Base-by-base conservation (phyloP, 805 yeast genomes). In the Candida chilensis region DNA sequence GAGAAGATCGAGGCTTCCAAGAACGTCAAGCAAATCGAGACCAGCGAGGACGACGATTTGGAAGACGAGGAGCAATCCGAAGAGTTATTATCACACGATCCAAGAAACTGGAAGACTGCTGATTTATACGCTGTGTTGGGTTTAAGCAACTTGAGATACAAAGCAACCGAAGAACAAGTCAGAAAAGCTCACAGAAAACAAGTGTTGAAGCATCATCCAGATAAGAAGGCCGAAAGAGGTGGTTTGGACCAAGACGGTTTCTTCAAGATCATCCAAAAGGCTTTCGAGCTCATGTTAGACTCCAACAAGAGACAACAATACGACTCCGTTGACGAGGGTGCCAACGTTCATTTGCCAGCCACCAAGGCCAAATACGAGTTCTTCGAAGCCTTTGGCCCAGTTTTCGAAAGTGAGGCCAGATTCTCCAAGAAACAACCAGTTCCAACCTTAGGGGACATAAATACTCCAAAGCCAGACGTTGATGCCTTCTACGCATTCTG, bases 71-170 rank as follows among this genome's bases (percentile, higher is more conserved):
- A 77, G 35, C 81, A 75, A 55, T 55, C 61, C 30, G 77, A 61
- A 32, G 81, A 78, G 32, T 67, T 90, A 60, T 73, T 92, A 45
- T 61, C 70, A 19, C 94, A 84, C 50, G 97, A 92, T 55, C 96
- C 98, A 52, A 82, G 95, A 71, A 96, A 92, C 54, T 92, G 98
- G 98, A 92, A 92, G 65, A 65, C 79, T 32, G 94, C 92, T 43
- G 96, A 92, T 60, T 81, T 92, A 61, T 92, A 92, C 50, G 95
- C 94, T 32, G 97, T 92, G 29, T 74, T 92, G 61, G 97, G 98
- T 40, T 68, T 92, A 48, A 78, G 94, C 38, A 84, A 86, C 54
- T 75, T 84, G 59, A 79, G 98, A 69, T 80, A 73, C 78, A 77
- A 62, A 44, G 97, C 98, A 41, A 86, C 85, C 33, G 88, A 80